phyloP scores from a whole-genome alignment of 371 early-diverging fungal species.

The Fennellomyces sp. region DNA sequence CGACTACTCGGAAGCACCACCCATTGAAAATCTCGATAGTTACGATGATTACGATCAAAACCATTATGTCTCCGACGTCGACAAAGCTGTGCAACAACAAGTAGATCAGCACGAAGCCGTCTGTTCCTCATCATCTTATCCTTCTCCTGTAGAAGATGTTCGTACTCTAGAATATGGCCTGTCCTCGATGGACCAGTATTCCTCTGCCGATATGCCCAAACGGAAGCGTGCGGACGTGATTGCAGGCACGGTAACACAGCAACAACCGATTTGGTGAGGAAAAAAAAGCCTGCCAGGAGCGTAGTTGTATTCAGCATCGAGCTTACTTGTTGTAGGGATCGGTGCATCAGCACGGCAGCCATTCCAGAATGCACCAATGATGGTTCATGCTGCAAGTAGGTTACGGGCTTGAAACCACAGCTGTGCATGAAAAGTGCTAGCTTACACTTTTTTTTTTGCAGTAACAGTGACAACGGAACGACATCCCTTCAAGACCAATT shows the following conservation, averaged over 20 bases:
- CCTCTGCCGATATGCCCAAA: not conserved
- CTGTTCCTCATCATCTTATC: not conserved
- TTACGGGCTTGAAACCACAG: too few relatives aligned
- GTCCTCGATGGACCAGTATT: too few relatives aligned
- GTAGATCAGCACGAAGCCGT: not conserved
- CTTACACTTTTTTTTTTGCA: not conserved
- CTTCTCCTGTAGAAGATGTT: not conserved
- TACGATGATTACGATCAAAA: not conserved
- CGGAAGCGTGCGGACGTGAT: not conserved
- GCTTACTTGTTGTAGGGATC: too few relatives aligned
- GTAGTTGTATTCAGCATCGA: too few relatives aligned
- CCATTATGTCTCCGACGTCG: not conserved
- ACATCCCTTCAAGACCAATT: not conserved
- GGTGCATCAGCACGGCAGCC: too few relatives aligned
- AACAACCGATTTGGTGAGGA: not conserved
- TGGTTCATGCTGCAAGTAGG: too few relatives aligned
- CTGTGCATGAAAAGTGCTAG: too few relatives aligned
- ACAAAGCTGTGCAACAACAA: slow-evolving; percentile 3
- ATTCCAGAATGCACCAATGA: too few relatives aligned
- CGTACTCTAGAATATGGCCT: too few relatives aligned
- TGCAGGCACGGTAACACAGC: not conserved
- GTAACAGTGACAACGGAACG: not conserved
- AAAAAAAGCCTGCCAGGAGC: too few relatives aligned
- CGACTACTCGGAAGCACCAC: too few relatives aligned
- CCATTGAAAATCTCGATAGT: too few relatives aligned